Evolutionary conservation across 192 early-diverging fungal genomes (phyloP), one percentile per base, ranked within the genome.

Genomic region (Coemansia sp.): DNA sequence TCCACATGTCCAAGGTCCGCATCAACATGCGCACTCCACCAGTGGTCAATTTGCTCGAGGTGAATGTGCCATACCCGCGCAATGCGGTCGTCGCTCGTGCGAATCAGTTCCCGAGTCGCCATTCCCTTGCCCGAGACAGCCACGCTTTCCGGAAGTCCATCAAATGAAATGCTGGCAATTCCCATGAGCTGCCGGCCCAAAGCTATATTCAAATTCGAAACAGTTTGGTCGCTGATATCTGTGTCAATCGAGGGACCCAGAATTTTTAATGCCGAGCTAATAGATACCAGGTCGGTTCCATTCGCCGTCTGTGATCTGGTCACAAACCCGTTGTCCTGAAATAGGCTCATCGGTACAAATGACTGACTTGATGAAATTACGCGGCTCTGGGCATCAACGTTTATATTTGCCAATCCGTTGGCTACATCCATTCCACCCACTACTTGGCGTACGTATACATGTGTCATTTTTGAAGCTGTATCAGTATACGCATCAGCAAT

Each of bases 381-480:
- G 22, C 72, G 62, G 31, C 90, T 90, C 26, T 82, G 47, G 8
- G 59, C 19, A 54, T 89, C 87, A 45, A 95, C 73, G 65, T 97
- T 94, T 73, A 93, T 75, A 67, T 91, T 93, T 47, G 90, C 91
- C 67, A 94, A 88, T 43, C 86, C 91, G 72, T 95, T 97, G 23
- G 85, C 72, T 10, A 97, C 86, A 60, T 86, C 83, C 5, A 92
- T 48, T 10, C 88, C 93, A 58, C 90, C 65, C 39, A 86, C 65
- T 6, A 82, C 60, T 65, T 97, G 95, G 48, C 88, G 87, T 11
- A 92, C 65, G 68, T 95, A 90, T 10, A 95, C 89, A 69, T 95
- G 93, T n/a, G 92, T 89, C 6, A 94, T 74, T 19, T 86, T 87
- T n/a, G 85, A 88, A 65, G 86, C 85, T 8, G 86, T 74, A 10